Conservation (phyloP, 2,329 filamentous ascomycete species). For the Colletotrichum shisoi region DNA sequence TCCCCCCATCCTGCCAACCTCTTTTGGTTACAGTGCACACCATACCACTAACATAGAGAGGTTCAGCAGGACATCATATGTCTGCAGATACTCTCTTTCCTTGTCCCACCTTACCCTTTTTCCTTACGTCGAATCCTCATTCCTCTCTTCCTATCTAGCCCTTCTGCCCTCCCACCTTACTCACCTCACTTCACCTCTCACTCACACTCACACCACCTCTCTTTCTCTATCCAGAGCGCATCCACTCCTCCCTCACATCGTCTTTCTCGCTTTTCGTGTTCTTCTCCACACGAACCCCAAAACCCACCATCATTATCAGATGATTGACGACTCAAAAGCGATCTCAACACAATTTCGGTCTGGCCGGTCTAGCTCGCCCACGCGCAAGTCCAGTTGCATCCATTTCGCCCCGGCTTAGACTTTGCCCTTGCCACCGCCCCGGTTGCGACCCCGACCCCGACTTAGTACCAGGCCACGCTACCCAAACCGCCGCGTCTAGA, state of each 20-base stretch:
- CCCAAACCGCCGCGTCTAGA: slow-evolving; percentile 33
- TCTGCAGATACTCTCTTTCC: background rate
- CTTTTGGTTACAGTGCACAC: slow-evolving; percentile 5
- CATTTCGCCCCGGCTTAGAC: slow-evolving; percentile 34
- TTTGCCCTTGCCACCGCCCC: slow-evolving; percentile 38
- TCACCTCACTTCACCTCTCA: slow-evolving; percentile 2
- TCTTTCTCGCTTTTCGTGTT: background rate
- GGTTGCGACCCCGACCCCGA: slow-evolving; percentile 36
- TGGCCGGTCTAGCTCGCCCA: slow-evolving; percentile 33
- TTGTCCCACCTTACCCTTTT: background rate
- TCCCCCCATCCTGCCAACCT: slow-evolving; percentile 21
- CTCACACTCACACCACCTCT: background rate
- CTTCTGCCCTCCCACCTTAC: background rate
- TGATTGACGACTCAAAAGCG: background rate
- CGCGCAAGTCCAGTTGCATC: slow-evolving; percentile 17
- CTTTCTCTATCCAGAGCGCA: background rate
- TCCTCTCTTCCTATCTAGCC: background rate
- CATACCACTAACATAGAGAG: background rate
- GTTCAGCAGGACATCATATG: slow-evolving; percentile 18
- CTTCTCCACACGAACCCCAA: background rate
- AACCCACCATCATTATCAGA: slow-evolving; percentile 5
- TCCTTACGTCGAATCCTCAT: background rate
- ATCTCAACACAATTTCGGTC: slow-evolving; percentile 30
- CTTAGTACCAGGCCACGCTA: slow-evolving; percentile 30
- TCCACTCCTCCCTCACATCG: too few relatives aligned